Base-by-base conservation (phyloP, 768 basidiomycete species). In the Cyclocybe aegerita region DNA sequence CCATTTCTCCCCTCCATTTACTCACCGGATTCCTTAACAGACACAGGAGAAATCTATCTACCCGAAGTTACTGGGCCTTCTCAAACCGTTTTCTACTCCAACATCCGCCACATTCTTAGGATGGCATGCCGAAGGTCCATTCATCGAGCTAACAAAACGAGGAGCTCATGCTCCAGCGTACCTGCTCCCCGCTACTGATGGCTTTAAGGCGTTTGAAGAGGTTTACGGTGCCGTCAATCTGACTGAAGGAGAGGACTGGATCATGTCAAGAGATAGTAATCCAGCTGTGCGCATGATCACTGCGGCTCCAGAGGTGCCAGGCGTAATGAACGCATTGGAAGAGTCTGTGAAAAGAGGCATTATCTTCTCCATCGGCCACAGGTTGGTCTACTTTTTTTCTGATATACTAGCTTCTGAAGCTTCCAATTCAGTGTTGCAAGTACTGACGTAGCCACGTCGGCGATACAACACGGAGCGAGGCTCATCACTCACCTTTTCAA, bases 401-500 rank as follows among this genome's bases (percentile, higher is more conserved):
- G 23, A 9, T 14, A 31, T 15, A 17, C 9, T 12, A 16, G 35
- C 32, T 31, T 40, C 55, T 23, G 43, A 15, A 49, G 23, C 37
- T 35, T 12, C 47, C 42, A 12, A 5, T 53, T 2, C 48, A 93
- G 90, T 58, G 80, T 83, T 58, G 92, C 92, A 16, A 80, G 82
- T 11, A 86, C 90, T 1, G 81, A 85, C 23, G 70, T 84, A 52
- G 90, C 93, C 6, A 84, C 83, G 14, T 68, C 78, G 7, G 90
- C 90, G 3, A 77, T 94, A 4, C 68, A 76, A 12, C 74, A 76
- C 49, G 93, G 93, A 14, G 89, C 91, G 5, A 77, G 83, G n/a
- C 80, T 93, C 50, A 90, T 95, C 57, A 95, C 93, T 0, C 93
- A 95, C 67, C 73, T 95, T 17, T 94, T 93, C 82, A 96, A 96